Evolutionary conservation across 345 rosid genomes (phyloP).

Genomic region (Gossypium turneri): DNA sequence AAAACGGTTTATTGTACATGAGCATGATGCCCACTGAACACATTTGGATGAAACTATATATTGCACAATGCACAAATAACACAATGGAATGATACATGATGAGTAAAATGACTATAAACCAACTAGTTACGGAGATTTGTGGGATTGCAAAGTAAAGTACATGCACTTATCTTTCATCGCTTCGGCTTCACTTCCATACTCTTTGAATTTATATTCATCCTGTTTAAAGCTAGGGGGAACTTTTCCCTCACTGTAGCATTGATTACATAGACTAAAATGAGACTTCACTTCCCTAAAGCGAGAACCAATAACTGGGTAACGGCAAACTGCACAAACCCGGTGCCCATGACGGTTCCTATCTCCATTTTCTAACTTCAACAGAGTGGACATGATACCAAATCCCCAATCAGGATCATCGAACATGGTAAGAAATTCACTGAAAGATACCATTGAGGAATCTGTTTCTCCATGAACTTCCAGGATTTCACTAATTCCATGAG

Average conservation of each 20-base stretch:
- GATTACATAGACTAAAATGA: constrained; percentile 79
- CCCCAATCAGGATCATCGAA: constrained; percentile 94
- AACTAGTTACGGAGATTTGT: constrained; percentile 40
- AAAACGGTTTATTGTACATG: constrained; percentile 35
- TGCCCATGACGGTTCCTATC: constrained; percentile 84
- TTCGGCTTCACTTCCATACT: constrained; percentile 64
- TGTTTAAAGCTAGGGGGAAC: constrained; percentile 67
- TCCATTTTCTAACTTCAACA: constrained; percentile 74
- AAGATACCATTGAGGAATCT: constrained; percentile 59
- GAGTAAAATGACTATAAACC: not conserved
- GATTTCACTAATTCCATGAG: constrained; percentile 58
- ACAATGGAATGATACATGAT: constrained; percentile 25
- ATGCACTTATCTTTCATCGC: constrained; percentile 86
- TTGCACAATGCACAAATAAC: constrained; percentile 29
- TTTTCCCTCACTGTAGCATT: constrained; percentile 93
- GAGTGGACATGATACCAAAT: constrained; percentile 74
- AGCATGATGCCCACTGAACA: constrained; percentile 20
- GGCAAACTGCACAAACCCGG: constrained; percentile 79
- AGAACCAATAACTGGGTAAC: constrained; percentile 79
- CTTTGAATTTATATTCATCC: constrained; percentile 77
- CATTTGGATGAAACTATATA: constrained; percentile 24
- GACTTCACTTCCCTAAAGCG: constrained; percentile 90
- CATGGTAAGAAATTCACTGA: constrained; percentile 71
- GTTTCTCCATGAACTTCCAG: constrained; percentile 64
- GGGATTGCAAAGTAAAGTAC: constrained; percentile 62